A percentile compares a stretch with the other conserved stretches of the same genome.
phyloP scores from a whole-genome alignment of 352 stramenopile species.

The Phytophthora parvispora region DNA sequence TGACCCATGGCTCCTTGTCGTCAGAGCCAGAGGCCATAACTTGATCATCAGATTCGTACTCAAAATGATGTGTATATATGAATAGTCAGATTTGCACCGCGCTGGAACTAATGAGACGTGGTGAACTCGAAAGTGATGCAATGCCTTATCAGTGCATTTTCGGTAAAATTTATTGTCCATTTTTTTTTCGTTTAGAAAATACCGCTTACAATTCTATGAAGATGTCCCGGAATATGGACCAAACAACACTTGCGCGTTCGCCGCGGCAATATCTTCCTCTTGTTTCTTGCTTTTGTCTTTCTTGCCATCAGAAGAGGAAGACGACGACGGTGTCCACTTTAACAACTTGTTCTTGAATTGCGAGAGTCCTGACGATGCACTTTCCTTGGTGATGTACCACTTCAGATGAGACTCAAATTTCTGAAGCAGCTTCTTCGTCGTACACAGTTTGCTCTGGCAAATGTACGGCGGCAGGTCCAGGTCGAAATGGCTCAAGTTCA shows the following conservation, averaged over 20 bases:
- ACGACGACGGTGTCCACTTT: slow-evolving; percentile 73
- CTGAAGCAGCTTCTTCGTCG: slow-evolving; percentile 83
- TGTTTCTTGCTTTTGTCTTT: slow-evolving; percentile 71
- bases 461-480: slow-evolving; percentile 82
- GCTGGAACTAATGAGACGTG: no score
- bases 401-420: slow-evolving; percentile 88
- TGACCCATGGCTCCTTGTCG: no score
- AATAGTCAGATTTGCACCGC: no score
- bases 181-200: no score
- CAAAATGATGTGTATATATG: no score
- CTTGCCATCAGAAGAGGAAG: slow-evolving; percentile 46
- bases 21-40: no score
- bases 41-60: no score
- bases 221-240: slow-evolving; percentile 72
- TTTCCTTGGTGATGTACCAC: slow-evolving; percentile 88
- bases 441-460: slow-evolving; percentile 86
- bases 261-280: slow-evolving; percentile 63
- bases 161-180: no score
- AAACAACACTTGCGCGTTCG: slow-evolving; percentile 83
- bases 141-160: no score
- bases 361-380: slow-evolving; percentile 79
- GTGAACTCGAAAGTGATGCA: no score
- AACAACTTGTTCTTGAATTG: slow-evolving; percentile 91
- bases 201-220: no score
- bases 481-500: slow-evolving; percentile 87